These are phyloP conservation scores for Fraxinus americana DNA, from an alignment of 257 asterid species.

Conservation along the genomic window DNA sequence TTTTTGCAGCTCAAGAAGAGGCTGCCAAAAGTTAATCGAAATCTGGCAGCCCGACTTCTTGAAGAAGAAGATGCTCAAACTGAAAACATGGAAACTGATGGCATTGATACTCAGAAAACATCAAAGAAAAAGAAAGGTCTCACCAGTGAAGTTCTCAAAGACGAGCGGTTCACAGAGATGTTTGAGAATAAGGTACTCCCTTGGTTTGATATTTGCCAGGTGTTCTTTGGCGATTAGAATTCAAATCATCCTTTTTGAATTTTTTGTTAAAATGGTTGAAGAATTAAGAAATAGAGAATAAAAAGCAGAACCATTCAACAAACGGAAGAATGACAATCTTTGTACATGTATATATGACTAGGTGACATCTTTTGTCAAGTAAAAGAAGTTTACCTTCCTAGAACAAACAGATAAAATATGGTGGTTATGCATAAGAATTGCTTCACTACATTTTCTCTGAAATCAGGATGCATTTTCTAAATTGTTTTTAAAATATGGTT, in stretches of 20 bases:
- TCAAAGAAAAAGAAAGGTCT: constrained; percentile 84
- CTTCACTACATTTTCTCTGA: not conserved
- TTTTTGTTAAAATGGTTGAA: not conserved
- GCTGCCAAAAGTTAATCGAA: constrained; percentile 79
- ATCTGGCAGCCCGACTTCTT: constrained; percentile 53
- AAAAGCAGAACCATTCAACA: constrained; percentile 1
- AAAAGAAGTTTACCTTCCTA: not conserved
- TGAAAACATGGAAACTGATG: constrained; percentile 50
- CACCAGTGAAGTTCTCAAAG: constrained; percentile 64
- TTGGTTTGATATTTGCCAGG: not conserved
- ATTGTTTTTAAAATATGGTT: not conserved
- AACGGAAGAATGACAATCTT: constrained; percentile 1
- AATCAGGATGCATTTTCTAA: not conserved
- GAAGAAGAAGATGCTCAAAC: constrained; percentile 72
- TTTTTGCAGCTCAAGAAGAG: constrained; percentile 62
- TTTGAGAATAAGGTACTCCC: constrained; percentile 63
- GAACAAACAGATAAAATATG: constrained; percentile 3
- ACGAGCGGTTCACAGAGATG: constrained; percentile 67
- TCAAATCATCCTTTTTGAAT: not conserved
- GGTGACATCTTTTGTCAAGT: not conserved
- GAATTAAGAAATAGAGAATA: not conserved
- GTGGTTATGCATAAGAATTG: not conserved
- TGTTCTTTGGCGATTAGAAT: not conserved
- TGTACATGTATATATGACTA: not conserved
- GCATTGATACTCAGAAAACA: constrained; percentile 45